These are phyloP conservation scores for Maudiozyma turicensis DNA, from an alignment of 805 yeast species.

Conservation along the genomic window DNA sequence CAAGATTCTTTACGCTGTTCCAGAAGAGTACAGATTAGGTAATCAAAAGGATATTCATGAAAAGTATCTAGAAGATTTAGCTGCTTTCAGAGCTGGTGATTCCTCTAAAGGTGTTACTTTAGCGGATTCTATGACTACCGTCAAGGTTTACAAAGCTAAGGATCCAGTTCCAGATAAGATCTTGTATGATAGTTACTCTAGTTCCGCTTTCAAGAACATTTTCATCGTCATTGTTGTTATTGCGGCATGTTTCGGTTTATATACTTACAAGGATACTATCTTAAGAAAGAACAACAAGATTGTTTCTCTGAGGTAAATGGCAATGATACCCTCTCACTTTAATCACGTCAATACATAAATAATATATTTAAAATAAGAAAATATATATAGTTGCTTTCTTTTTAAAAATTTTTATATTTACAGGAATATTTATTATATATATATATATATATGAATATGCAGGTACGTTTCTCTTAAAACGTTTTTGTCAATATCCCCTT, in stretches of 20 bases:
- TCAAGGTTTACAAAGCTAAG: conserved; percentile 7
- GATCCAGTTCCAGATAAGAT: background rate
- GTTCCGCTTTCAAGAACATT: background rate
- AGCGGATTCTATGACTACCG: conserved; percentile 12
- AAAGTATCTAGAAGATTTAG: conserved; percentile 14
- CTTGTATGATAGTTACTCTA: background rate
- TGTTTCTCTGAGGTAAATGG: conserved; percentile 1
- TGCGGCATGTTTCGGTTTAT: background rate
- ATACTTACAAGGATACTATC: background rate
- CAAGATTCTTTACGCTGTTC: conserved; percentile 29
- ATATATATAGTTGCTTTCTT: too few relatives aligned
- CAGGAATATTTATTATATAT: too few relatives aligned
- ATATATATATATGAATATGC: background rate
- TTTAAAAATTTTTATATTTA: too few relatives aligned
- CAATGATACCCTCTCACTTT: too few relatives aligned
- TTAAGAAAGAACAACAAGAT: background rate
- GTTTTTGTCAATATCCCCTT: conserved; percentile 19
- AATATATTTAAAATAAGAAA: too few relatives aligned
- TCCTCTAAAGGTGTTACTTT: conserved; percentile 19
- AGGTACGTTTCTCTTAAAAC: conserved; percentile 1
- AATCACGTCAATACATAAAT: too few relatives aligned
- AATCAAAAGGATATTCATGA: conserved; percentile 13
- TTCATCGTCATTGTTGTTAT: background rate
- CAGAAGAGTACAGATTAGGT: conserved; percentile 20
- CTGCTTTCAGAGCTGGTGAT: conserved; percentile 22